Conservation (phyloP, 306 rosid genomes). For the Astragalus glycyphyllos region DNA sequence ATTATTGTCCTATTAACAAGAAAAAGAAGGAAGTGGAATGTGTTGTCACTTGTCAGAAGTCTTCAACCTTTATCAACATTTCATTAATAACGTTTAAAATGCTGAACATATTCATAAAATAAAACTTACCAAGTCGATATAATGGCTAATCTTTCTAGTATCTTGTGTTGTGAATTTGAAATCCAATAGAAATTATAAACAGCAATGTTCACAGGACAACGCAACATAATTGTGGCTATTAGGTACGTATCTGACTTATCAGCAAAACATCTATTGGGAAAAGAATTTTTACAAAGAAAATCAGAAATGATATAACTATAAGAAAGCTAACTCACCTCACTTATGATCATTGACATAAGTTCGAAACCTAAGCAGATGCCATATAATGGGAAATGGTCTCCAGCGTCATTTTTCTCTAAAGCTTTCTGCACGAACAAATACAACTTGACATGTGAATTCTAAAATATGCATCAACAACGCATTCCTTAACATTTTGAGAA, state of each 20-base stretch:
- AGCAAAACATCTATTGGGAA: background rate
- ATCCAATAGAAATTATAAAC: constrained; percentile 22
- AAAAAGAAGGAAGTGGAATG: constrained; percentile 11
- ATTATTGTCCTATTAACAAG: constrained; percentile 58
- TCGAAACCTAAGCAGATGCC: constrained; percentile 87
- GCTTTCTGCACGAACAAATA: constrained; percentile 63
- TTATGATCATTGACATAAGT: constrained; percentile 70
- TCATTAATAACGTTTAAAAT: background rate
- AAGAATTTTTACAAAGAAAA: constrained; percentile 12
- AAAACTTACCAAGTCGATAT: background rate
- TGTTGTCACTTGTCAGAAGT: constrained; percentile 2
- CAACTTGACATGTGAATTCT: background rate
- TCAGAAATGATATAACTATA: constrained; percentile 1
- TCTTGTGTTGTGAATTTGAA: constrained; percentile 5
- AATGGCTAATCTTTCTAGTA: constrained; percentile 23
- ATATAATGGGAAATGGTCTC: constrained; percentile 79
- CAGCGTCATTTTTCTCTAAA: constrained; percentile 81
- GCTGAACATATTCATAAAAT: background rate
- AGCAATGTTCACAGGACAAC: constrained; percentile 11
- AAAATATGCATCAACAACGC: background rate
- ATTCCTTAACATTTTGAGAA: constrained; percentile 30
- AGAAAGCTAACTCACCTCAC: constrained; percentile 59
- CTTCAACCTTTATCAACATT: constrained; percentile 8
- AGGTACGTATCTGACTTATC: constrained; percentile 9
- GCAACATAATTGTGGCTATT: background rate